Percentiles rank a stretch among this genome's conserved stretches.
These are phyloP conservation scores for Macrocystidia cucumis DNA, from an alignment of 1,284 basidiomycete species.

Conservation along the genomic window DNA sequence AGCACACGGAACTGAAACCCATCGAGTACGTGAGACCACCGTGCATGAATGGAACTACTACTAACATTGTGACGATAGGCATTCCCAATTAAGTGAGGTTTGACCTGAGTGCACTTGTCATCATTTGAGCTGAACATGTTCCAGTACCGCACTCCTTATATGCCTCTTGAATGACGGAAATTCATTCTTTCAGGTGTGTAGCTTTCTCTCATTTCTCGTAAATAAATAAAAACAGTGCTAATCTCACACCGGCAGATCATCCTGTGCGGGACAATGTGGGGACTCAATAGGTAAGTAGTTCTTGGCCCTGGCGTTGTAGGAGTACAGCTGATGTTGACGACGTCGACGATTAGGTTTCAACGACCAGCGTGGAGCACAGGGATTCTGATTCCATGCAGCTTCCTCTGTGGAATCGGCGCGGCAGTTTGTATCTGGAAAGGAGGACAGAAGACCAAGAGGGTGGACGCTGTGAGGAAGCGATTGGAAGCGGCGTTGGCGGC, in stretches of 20 bases:
- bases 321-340: too few species aligned
- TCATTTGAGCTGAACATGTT: slow-evolving; percentile 2
- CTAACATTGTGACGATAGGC: slow-evolving; percentile 36
- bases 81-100: slow-evolving; percentile 72
- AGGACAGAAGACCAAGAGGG: slow-evolving; percentile 71
- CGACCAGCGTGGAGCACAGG: slow-evolving; percentile 67
- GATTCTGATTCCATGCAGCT: slow-evolving; percentile 66
- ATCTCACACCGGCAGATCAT: slow-evolving; percentile 32
- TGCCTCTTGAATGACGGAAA: slow-evolving; percentile 73
- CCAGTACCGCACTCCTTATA: slow-evolving; percentile 53
- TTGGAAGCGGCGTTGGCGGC: slow-evolving; percentile 61
- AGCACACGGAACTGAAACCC: slow-evolving; percentile 81
- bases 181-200: slow-evolving; percentile 66
- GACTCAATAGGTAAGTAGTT: slow-evolving; percentile 48
- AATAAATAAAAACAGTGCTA: slow-evolving; percentile 1
- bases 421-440: slow-evolving; percentile 77
- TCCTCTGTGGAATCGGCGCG: slow-evolving; percentile 78
- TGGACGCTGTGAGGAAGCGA: slow-evolving; percentile 62
- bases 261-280: slow-evolving; percentile 82
- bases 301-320: too few species aligned
- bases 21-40: slow-evolving; percentile 40
- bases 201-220: neutral
- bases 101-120: too few species aligned
- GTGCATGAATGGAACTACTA: slow-evolving; percentile 3
- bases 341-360: slow-evolving; percentile 39